Evolutionary conservation across 495 filamentous ascomycete species (phyloP), one percentile per base, ranked within the genome.

Genomic region (Daldinia loculata): DNA sequence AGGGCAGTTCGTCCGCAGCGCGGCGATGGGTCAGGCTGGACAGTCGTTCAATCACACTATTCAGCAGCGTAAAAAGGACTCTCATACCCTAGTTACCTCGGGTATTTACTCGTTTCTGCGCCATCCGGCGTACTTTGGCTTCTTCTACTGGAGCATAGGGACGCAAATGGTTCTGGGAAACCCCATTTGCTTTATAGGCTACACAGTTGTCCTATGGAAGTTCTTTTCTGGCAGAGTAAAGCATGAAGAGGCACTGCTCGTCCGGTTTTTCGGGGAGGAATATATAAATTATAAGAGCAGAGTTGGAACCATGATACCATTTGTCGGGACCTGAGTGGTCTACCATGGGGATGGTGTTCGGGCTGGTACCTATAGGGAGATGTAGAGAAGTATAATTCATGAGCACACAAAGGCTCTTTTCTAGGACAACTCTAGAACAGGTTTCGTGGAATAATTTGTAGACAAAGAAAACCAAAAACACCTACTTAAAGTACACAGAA

Each of bases 71-170:
- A 88, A 86, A 72, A 86, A 85, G 67, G 80, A 88, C 32, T 87
- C 83, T 0, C 95, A 99, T 76, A 84, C 82, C 7, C 84, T 99
- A 14, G 93, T 99, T 38, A 97, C 89, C 9, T 83, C 79, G 39
- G 95, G 95, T 0, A 79, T 89, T 27, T 89, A 89, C 48, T 76
- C 72, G 8, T 68, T 83, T 34, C 76, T 97, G 53, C 82, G 95
- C 6, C 95, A 99, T 79, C 95, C 95, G 55, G 89, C 89, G 45
- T 99, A 99, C 77, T 98, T 98, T 80, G 95, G 95, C 1, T 99
- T 96, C 80, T 99, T 97, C 76, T 98, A 93, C 91, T 99, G 94
- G 94, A 93, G 91, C 0, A 63, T 98, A n/a, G 95, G 95, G 1
- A 97, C 93, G 41, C 95, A 99, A 84, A 71, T 98, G 60, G 88